Conservation (phyloP, 805 yeast genomes). For the Nakazawaea ambrosiae region DNA sequence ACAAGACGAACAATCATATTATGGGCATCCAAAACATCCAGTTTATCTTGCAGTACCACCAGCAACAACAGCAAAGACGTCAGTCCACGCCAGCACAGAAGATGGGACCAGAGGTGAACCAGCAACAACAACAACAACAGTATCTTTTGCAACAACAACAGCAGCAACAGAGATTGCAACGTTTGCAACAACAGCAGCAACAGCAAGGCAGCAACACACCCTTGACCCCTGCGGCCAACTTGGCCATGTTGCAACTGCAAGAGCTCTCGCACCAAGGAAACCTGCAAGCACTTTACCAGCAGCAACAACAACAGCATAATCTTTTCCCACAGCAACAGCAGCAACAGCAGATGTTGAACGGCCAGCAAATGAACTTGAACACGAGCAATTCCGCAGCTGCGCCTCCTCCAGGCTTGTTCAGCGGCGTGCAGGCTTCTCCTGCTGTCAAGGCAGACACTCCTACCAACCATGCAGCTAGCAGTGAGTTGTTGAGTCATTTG, state of each 20-base stretch:
- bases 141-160: no score
- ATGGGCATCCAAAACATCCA: constrained; percentile 10
- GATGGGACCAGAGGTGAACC: constrained; percentile 26
- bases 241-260: constrained; percentile 25
- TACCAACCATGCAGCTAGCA: constrained; percentile 22
- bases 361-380: constrained; percentile 18
- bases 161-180: constrained; percentile 21
- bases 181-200: constrained; percentile 12
- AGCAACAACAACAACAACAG: constrained; percentile 23
- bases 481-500: constrained; percentile 76
- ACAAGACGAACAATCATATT: constrained; percentile 7
- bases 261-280: constrained; percentile 28
- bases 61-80: constrained; percentile 21
- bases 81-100: constrained; percentile 14
- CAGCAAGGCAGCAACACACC: constrained; percentile 11
- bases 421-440: constrained; percentile 12
- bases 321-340: constrained; percentile 25
- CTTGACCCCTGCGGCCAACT: constrained; percentile 13
- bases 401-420: constrained; percentile 69
- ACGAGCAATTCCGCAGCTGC: constrained; percentile 48
- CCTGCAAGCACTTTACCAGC: constrained; percentile 23
- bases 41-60: constrained; percentile 19
- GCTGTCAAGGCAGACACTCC: constrained; percentile 11
- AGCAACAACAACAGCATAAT: constrained; percentile 28
- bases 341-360: constrained; percentile 19